phyloP scores from a whole-genome alignment of 176 grass and related monocot genomes.

The Oryza punctata region DNA sequence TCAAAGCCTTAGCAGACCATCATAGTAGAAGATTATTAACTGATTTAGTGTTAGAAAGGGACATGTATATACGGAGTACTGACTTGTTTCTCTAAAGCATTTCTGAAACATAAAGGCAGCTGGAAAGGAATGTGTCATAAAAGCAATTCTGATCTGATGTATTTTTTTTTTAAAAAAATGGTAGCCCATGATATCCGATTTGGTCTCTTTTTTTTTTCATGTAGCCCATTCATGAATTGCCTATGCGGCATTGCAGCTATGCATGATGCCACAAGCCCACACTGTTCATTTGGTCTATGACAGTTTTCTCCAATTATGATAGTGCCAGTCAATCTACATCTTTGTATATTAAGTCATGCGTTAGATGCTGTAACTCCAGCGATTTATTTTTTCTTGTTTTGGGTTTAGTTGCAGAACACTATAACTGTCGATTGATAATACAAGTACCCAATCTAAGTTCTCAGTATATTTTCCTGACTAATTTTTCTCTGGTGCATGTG shows the following conservation, averaged over 20 bases:
- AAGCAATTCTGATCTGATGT: not conserved
- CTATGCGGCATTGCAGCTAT: too few relatives aligned
- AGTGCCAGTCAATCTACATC: not conserved
- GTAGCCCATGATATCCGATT: not conserved
- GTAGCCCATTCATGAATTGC: too few relatives aligned
- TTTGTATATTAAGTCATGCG: not conserved
- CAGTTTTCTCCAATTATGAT: not conserved
- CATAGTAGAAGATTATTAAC: not conserved
- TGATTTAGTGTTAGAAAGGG: not conserved
- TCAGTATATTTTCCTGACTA: not conserved
- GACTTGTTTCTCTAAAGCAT: not conserved
- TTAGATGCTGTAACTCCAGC: not conserved
- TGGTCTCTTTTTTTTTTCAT: too few relatives aligned
- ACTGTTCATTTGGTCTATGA: not conserved
- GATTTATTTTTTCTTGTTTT: not conserved
- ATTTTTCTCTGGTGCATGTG: slow-evolving; percentile 3
- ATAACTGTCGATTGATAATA: not conserved
- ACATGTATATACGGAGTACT: not conserved
- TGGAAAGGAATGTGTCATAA: not conserved
- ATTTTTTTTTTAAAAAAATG: not conserved
- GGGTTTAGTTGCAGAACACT: not conserved
- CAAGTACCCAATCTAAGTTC: not conserved
- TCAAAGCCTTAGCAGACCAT: not conserved
- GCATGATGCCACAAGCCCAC: not conserved
- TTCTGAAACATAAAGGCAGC: not conserved